These are phyloP conservation scores for Termitomyces bulborhizus DNA, from an alignment of 768 basidiomycete genomes.

Conservation along the genomic window DNA sequence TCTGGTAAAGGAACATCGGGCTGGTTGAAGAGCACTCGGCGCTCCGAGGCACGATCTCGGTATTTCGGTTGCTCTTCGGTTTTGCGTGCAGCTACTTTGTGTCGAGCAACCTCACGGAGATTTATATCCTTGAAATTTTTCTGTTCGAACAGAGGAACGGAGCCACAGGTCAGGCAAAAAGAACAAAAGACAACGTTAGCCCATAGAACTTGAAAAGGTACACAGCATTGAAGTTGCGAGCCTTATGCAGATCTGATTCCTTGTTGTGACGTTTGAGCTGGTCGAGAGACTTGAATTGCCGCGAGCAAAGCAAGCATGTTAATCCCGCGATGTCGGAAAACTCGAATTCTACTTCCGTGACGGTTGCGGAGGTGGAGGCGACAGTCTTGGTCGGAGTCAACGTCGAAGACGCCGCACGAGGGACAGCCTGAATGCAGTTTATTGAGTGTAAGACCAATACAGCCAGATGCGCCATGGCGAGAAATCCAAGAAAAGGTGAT, in stretches of 20 bases:
- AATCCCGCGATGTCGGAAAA: slow-evolving; percentile 71
- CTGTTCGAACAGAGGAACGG: slow-evolving; percentile 36
- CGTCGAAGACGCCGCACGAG: slow-evolving; percentile 13
- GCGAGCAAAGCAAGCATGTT: slow-evolving; percentile 85
- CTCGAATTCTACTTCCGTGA: slow-evolving; percentile 63
- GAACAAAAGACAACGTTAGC: slow-evolving; percentile 26
- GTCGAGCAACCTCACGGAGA: slow-evolving; percentile 66
- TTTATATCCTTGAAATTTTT: slow-evolving; percentile 77
- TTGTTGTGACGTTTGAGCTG: slow-evolving; percentile 86
- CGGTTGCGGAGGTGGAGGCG: slow-evolving; percentile 3
- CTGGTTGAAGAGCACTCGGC: slow-evolving; percentile 87
- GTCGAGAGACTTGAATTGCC: slow-evolving; percentile 87
- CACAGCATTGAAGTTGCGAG: slow-evolving; percentile 38
- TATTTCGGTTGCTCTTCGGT: slow-evolving; percentile 68
- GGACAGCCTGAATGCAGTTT: slow-evolving; percentile 20
- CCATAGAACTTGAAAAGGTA: slow-evolving; percentile 17
- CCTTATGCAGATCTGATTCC: slow-evolving; percentile 96
- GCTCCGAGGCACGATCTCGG: slow-evolving; percentile 90
- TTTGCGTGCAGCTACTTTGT: slow-evolving; percentile 51
- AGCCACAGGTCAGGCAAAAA: slow-evolving; percentile 9
- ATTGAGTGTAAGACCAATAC: slow-evolving; percentile 21
- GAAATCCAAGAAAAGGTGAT: slow-evolving; percentile 23
- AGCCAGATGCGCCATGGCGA: slow-evolving; percentile 14
- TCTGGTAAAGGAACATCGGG: slow-evolving; percentile 76
- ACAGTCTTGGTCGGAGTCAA: slow-evolving; percentile 13